Evolutionary conservation across 2,329 filamentous ascomycete species (phyloP), one percentile per base, ranked within the genome.

Genomic region (Aspergillus uvarum): DNA sequence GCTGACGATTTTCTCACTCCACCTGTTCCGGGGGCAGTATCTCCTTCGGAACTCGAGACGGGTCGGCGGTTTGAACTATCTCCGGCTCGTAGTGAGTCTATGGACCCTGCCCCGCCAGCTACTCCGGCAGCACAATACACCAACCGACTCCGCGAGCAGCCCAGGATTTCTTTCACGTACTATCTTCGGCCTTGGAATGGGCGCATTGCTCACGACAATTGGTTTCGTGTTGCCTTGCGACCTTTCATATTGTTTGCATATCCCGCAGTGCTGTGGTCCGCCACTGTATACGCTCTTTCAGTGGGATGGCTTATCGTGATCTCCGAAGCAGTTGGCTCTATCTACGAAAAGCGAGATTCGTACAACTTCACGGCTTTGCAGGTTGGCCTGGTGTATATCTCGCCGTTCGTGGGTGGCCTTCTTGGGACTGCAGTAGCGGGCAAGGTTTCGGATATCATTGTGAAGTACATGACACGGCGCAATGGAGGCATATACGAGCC

Each of bases 401-500:
- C 90, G 0, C 94, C 94, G 0, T 97, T 98, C 68, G 78, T 97
- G 4, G 93, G 92, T 14, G 92, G 91, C 7, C 84, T 98, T 4
- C 81, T 97, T 0, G 94, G 94, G n/a, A 96, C 93, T 0, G 92
- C 89, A 0, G 91, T 97, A 0, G 94, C 94, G 0, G 95, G 94
- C 47, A 91, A 89, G 70, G 83, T 96, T 12, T 95, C 90, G 3
- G 95, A 98, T 70, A 70, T 94, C 2, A 87, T 98, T 51, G 92
- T 96, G 5, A 87, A 87, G 55, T 88, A 81, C 60, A 92, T 98
- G 89, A 84, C 91, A 2, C 85, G 88, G 38, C 87, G 88, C 29
- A 98, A 98, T 67, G 92, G 91, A n/a, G 94, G 94, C 2, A 81
- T 98, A 2, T 98, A 97, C 73, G 94, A 98, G 74, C 94, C 94